Conservation (phyloP, 73 alveolate species). For the Paramecium sexaurelia region DNA sequence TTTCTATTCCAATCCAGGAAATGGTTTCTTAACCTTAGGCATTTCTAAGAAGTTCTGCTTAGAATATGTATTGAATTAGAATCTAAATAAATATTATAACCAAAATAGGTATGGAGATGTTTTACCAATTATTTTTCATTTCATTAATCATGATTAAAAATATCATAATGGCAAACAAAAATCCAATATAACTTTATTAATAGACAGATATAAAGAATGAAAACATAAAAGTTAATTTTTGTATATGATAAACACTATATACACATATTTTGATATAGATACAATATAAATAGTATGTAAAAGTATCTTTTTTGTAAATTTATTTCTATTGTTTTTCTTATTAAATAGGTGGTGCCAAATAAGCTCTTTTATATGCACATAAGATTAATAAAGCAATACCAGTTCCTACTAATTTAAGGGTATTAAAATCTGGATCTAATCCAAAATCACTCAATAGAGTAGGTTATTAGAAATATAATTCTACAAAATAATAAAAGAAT, state of each 20-base stretch:
- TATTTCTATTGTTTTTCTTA: neutral
- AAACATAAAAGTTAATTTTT: neutral
- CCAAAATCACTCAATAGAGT: constrained; percentile 37
- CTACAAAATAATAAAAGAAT: constrained; percentile 13
- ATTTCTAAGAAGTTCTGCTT: constrained; percentile 30
- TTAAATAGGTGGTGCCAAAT: neutral
- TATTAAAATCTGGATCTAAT: constrained; percentile 37
- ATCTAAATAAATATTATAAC: constrained; percentile 17
- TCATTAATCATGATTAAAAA: neutral
- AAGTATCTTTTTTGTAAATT: neutral
- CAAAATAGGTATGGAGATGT: constrained; percentile 29
- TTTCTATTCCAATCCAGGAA: constrained; percentile 44
- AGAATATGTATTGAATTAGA: neutral
- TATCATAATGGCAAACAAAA: constrained; percentile 10
- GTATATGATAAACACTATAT: constrained; percentile 2
- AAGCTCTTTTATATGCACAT: constrained; percentile 36
- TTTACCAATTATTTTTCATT: constrained; percentile 17
- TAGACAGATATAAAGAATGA: constrained; percentile 42
- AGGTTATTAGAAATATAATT: constrained; percentile 18
- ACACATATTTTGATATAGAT: neutral
- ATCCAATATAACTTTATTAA: neutral
- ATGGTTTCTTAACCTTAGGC: constrained; percentile 36
- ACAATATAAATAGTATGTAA: neutral
- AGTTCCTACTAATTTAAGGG: neutral
- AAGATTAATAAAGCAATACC: constrained; percentile 35